Evolutionary conservation across 1,139 yeast species (phyloP), one percentile per base, ranked within the genome.

Genomic region (Taphrina populina): DNA sequence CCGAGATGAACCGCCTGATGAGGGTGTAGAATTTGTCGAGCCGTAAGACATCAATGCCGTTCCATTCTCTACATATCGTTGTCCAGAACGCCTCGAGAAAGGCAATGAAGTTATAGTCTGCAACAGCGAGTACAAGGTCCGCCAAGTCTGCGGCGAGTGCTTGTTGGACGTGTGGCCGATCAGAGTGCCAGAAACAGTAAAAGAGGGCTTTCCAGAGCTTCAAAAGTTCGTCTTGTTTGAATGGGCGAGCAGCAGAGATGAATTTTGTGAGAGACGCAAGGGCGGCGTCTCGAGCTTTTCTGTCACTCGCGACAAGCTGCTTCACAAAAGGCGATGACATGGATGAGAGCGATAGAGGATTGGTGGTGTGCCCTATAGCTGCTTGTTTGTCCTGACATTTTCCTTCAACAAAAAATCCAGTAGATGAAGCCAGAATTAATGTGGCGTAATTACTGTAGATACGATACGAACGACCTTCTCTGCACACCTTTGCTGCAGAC

Each of bases 151-250:
- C 80, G 2, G 96, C 95, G 43, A 92, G 74, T 59, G 83, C 73
- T 69, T 88, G 95, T 70, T 92, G 98, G 26, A 95, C 94, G 63
- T 83, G 76, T 27, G 96, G 95, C 65, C 94, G 80, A 70, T 92
- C 98, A 67, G 95, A 80, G 70, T 84, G 88, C 98, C 98, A 92
- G 95, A 92, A 87, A 26, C 64, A 62, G 68, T 76, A 92, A 70
- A 84, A 92, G 49, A 92, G 75, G 7, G 97, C 98, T 70, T 86
- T 88, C 96, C 97, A 92, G 59, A 92, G 73, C 69, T 90, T 88
- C 63, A 84, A 84, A 63, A 82, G 75, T 60, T 90, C 95, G 17
- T 76, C 60, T 45, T 73, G 71, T 21, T 77, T 73, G 20, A 79
- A 65, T 13, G 67, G 65, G 51, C 69, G 72, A 43, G 68, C 67